These are phyloP conservation scores for Paratinospora sagittata DNA, from an alignment of 164 flowering plant genomes.

Conservation along the genomic window DNA sequence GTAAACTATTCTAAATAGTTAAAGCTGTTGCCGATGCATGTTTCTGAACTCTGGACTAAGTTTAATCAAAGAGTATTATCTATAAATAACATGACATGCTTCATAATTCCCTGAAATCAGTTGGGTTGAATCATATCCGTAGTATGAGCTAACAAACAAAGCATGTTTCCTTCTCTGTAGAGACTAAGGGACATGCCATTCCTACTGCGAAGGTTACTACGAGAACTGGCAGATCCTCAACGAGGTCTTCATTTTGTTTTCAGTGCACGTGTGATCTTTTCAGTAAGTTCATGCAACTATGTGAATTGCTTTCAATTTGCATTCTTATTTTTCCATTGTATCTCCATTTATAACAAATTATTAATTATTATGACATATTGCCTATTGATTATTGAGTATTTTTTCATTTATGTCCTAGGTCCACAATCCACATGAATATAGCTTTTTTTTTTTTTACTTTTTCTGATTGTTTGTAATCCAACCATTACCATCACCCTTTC, in stretches of 20 bases:
- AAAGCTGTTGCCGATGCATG: no score
- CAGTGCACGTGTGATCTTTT: constrained; percentile 62
- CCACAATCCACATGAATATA: background rate
- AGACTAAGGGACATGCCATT: constrained; percentile 86
- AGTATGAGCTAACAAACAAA: constrained; percentile 1
- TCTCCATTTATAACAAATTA: background rate
- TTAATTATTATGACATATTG: background rate
- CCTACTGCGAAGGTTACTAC: constrained; percentile 55
- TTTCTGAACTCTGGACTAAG: no score
- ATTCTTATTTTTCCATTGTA: background rate
- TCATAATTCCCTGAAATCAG: background rate
- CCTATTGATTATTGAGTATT: background rate
- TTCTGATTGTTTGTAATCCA: background rate
- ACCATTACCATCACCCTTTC: background rate
- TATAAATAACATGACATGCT: background rate
- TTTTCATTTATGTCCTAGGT: background rate
- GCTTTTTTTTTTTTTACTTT: background rate
- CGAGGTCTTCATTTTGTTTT: constrained; percentile 76
- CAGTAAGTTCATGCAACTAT: constrained; percentile 40
- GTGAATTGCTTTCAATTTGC: background rate
- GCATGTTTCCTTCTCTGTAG: constrained; percentile 31
- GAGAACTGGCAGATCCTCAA: constrained; percentile 76
- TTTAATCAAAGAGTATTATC: no score
- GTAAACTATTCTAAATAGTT: no score
- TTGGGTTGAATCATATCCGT: background rate